Percentiles rank a stretch among this genome's conserved stretches.
Evolutionary conservation across 768 basidiomycete species (phyloP).

Genomic region (Naganishia friedmannii): DNA sequence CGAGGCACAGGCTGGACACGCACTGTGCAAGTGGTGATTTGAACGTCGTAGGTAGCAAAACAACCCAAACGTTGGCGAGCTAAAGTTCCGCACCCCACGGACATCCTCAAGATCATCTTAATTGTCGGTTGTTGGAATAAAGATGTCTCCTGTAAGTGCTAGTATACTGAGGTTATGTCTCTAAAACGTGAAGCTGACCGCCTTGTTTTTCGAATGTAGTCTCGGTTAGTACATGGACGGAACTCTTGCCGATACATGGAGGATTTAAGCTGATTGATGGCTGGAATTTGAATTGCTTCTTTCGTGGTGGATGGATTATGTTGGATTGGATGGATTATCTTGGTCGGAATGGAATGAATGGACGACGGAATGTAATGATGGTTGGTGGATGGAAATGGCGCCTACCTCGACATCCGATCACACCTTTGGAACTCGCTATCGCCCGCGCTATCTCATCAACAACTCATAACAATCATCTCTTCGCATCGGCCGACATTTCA

Average conservation of each 20-base stretch:
- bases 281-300: constrained; percentile 15
- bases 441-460: neutral
- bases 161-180: neutral
- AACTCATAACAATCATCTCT: neutral
- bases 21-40: constrained; percentile 10
- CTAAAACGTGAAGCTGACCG: neutral
- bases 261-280: constrained; percentile 1
- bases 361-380: neutral
- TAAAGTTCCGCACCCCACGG: constrained; percentile 10
- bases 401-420: neutral
- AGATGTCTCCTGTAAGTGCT: constrained; percentile 22
- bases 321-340: neutral
- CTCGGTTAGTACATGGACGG: constrained; percentile 19
- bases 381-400: neutral
- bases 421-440: neutral
- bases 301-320: constrained; percentile 2
- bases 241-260: neutral
- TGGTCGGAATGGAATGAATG: neutral
- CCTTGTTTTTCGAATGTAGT: constrained; percentile 7
- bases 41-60: neutral
- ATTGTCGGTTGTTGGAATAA: constrained; percentile 24
- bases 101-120: constrained; percentile 24
- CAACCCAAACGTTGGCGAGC: neutral
- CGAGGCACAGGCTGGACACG: neutral
- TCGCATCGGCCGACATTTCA: neutral